phyloP scores from a whole-genome alignment of 495 filamentous ascomycete species.

The Podospora tetraspora region DNA sequence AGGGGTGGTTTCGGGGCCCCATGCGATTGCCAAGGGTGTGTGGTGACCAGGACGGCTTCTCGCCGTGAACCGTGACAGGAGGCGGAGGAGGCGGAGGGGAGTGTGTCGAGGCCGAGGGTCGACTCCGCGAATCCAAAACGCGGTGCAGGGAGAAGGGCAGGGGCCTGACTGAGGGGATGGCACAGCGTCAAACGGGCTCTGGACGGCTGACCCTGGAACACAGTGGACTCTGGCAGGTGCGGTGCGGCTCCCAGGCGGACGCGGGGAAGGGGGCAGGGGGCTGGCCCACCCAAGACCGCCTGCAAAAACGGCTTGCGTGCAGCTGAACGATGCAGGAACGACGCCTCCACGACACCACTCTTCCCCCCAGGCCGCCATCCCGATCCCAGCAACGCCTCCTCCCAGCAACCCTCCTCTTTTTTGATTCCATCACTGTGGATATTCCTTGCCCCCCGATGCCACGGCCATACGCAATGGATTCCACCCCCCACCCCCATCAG shows the following conservation, averaged over 20 bases:
- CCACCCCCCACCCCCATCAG: background rate
- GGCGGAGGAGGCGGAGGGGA: constrained; percentile 14
- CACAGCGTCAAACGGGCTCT: constrained; percentile 21
- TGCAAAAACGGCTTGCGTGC: background rate
- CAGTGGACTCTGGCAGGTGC: constrained; percentile 7
- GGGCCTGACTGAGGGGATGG: constrained; percentile 32
- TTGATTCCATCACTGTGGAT: background rate
- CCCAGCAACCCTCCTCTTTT: background rate
- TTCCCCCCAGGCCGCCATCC: background rate
- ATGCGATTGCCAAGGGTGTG: constrained; percentile 22
- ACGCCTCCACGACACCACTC: background rate
- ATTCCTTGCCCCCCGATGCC: background rate
- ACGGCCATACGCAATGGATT: background rate
- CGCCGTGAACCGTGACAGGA: constrained; percentile 23
- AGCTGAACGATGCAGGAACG: background rate
- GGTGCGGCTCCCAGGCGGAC: constrained; percentile 7
- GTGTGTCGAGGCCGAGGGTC: constrained; percentile 7
- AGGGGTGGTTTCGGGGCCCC: constrained; percentile 24
- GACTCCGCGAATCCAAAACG: constrained; percentile 45
- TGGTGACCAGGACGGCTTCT: constrained; percentile 30
- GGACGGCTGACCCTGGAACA: background rate
- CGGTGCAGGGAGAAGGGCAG: constrained; percentile 29
- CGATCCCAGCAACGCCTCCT: background rate
- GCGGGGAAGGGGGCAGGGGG: constrained; percentile 9
- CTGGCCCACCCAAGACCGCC: background rate